Percentiles rank a stretch among this genome's conserved stretches.
Conservation (phyloP, 169 alveolate genomes). For the Nephromyces sp. region DNA sequence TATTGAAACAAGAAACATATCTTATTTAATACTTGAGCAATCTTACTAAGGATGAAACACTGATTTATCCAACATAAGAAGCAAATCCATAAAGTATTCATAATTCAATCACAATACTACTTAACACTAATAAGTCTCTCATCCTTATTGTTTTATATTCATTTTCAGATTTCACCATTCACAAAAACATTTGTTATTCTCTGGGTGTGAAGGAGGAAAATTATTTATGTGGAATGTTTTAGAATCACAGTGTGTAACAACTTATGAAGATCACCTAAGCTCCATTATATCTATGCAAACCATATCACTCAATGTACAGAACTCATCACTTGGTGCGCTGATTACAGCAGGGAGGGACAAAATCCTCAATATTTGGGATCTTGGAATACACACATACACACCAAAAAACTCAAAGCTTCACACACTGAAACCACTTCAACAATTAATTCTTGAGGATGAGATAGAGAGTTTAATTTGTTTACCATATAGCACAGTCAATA, state of each 20-base stretch:
- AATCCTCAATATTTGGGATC: background rate
- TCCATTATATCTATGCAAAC: background rate
- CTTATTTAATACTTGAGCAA: no score
- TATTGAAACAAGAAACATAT: no score
- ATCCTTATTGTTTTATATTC: background rate
- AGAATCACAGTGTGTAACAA: background rate
- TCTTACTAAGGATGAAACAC: no score
- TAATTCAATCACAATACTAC: no score
- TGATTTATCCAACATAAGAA: no score
- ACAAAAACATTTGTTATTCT: background rate
- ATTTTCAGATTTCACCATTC: background rate
- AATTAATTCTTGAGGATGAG: background rate
- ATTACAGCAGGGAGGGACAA: background rate
- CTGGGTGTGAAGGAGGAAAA: background rate
- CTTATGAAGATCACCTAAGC: background rate
- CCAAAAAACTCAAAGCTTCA: background rate
- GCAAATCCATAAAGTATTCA: no score
- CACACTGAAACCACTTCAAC: background rate
- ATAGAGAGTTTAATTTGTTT: background rate
- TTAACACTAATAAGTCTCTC: no score
- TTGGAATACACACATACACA: background rate
- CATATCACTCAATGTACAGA: background rate
- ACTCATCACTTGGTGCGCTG: background rate
- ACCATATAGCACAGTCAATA: background rate
- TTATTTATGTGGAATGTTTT: background rate